phyloP scores from a whole-genome alignment of 305 asterid species.

The Solanum hybrid region DNA sequence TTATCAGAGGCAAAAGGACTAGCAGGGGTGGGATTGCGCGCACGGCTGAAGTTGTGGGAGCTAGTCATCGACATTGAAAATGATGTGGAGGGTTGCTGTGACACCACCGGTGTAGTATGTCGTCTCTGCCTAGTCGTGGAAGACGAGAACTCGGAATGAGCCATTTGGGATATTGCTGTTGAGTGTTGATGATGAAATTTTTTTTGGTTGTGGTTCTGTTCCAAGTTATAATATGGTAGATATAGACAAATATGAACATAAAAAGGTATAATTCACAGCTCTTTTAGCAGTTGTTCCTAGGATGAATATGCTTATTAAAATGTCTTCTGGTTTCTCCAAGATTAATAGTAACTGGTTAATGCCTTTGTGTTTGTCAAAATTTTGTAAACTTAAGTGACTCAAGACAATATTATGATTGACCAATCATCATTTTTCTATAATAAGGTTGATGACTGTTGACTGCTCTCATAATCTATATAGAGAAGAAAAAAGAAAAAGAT shows the following conservation, averaged over 20 bases:
- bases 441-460: neutral
- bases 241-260: neutral
- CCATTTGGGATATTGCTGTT: neutral
- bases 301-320: neutral
- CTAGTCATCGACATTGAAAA: constrained; percentile 40
- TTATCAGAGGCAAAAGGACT: constrained; percentile 59
- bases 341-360: neutral
- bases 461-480: constrained; percentile 1
- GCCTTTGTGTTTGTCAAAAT: neutral
- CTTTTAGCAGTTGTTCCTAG: neutral
- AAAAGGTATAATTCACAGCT: neutral
- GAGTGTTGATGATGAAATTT: neutral
- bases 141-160: neutral
- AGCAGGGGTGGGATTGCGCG: constrained; percentile 34
- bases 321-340: neutral
- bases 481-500: neutral
- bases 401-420: neutral
- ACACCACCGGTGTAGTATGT: constrained; percentile 37
- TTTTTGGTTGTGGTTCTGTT: neutral
- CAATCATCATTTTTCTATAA: neutral
- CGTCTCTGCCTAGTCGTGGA: constrained; percentile 17
- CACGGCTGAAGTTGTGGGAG: constrained; percentile 25
- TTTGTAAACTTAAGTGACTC: neutral
- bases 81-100: constrained; percentile 27
- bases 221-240: neutral